Percentiles rank a stretch among this genome's conserved stretches.
Evolutionary conservation across 2,329 filamentous ascomycete species (phyloP).

Genomic region (Plectosphaerella plurivora): DNA sequence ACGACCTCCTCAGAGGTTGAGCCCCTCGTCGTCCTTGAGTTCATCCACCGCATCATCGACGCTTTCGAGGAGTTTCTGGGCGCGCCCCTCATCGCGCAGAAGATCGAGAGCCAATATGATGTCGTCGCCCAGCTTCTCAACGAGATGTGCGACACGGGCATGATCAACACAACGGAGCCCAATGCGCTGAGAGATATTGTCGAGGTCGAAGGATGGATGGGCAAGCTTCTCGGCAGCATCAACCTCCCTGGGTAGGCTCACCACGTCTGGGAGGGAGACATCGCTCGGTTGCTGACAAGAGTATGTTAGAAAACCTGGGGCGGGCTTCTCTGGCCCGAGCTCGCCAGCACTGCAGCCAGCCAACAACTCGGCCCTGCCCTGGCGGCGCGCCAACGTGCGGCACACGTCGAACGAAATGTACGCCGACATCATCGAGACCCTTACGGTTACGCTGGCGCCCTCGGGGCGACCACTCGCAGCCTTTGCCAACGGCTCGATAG

Average conservation of each 20-base stretch:
- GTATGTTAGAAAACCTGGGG: constrained; percentile 31
- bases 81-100: constrained; percentile 76
- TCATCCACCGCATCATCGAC: constrained; percentile 89
- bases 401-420: constrained; percentile 98
- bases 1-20: constrained; percentile 84
- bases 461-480: constrained; percentile 84
- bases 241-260: constrained; percentile 66
- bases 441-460: constrained; percentile 83
- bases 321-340: constrained; percentile 31
- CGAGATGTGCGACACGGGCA: constrained; percentile 94
- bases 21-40: constrained; percentile 86
- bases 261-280: background rate
- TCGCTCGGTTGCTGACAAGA: background rate
- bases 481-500: constrained; percentile 86
- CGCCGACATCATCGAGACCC: constrained; percentile 88
- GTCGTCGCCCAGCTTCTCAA: constrained; percentile 87
- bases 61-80: constrained; percentile 92
- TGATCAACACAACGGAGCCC: constrained; percentile 85
- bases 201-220: constrained; percentile 85
- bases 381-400: constrained; percentile 85
- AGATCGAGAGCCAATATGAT: constrained; percentile 88
- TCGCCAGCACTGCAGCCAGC: constrained; percentile 35
- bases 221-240: constrained; percentile 83
- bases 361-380: constrained; percentile 63
- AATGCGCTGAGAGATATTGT: constrained; percentile 90